Percentiles rank a stretch among this genome's conserved stretches.
Evolutionary conservation across 441 rosid species (phyloP).

Genomic region (Raphanus hybrid): DNA sequence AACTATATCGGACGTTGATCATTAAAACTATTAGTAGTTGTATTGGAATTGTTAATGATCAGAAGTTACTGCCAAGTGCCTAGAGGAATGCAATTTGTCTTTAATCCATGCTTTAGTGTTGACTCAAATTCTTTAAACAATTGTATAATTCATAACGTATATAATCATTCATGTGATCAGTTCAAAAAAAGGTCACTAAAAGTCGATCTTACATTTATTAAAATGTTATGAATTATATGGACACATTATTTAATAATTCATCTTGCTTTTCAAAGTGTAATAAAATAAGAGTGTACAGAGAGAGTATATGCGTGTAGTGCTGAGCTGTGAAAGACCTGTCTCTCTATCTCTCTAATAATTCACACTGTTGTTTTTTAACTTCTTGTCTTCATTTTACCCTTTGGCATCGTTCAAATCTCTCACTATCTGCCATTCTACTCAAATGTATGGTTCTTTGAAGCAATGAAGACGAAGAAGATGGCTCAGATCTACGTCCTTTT

Average conservation of each 20-base stretch:
- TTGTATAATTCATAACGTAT: constrained; percentile 19
- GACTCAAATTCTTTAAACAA: constrained; percentile 19
- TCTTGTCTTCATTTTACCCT: constrained; percentile 25
- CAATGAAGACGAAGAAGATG: constrained; percentile 30
- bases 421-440: constrained; percentile 14
- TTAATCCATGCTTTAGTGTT: constrained; percentile 27
- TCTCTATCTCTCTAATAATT: constrained; percentile 24
- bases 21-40: constrained; percentile 2
- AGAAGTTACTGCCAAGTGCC: constrained; percentile 22
- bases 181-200: constrained; percentile 24
- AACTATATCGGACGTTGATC: neutral
- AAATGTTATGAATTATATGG: constrained; percentile 3
- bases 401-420: constrained; percentile 31
- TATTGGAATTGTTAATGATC: constrained; percentile 12
- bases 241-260: constrained; percentile 11
- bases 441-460: constrained; percentile 32
- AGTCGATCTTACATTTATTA: constrained; percentile 32
- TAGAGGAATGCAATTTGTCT: constrained; percentile 34
- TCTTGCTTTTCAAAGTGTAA: constrained; percentile 1
- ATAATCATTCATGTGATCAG: constrained; percentile 33
- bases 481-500: constrained; percentile 25
- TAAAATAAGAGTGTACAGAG: neutral
- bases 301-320: constrained; percentile 17
- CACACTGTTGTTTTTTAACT: neutral
- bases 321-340: constrained; percentile 34